Percentiles rank a stretch among this genome's conserved stretches.
Conservation (phyloP, 768 basidiomycete genomes). For the Boletus tylopilopsis region DNA sequence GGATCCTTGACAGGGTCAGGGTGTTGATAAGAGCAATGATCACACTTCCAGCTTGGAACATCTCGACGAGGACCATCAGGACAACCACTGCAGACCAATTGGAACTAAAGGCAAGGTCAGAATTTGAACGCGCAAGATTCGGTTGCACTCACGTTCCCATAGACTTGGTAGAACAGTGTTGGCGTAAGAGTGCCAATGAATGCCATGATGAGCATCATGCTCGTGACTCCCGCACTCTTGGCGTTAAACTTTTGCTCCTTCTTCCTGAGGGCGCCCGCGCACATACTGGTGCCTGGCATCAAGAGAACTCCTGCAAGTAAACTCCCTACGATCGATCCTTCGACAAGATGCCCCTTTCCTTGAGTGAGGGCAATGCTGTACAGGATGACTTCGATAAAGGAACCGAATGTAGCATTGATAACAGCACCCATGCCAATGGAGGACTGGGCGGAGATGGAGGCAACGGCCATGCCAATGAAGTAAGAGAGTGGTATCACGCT, state of each 20-base stretch:
- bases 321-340: slow-evolving; percentile 95
- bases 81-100: slow-evolving; percentile 81
- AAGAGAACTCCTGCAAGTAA: slow-evolving; percentile 92
- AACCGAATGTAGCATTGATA: slow-evolving; percentile 98
- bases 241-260: slow-evolving; percentile 99
- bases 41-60: slow-evolving; percentile 69
- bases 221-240: slow-evolving; percentile 98
- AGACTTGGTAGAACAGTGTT: slow-evolving; percentile 96
- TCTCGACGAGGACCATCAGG: slow-evolving; percentile 36
- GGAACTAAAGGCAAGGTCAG: slow-evolving; percentile 54
- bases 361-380: slow-evolving; percentile 89
- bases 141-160: slow-evolving; percentile 76
- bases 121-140: not conserved
- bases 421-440: slow-evolving; percentile 99
- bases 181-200: slow-evolving; percentile 95
- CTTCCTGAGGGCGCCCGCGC: slow-evolving; percentile 77
- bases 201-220: slow-evolving; percentile 99
- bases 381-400: slow-evolving; percentile 95
- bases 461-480: slow-evolving; percentile 99
- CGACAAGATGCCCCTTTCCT: slow-evolving; percentile 89
- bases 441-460: slow-evolving; percentile 96
- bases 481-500: slow-evolving; percentile 97
- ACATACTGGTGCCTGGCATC: slow-evolving; percentile 98
- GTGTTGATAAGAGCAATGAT: slow-evolving; percentile 92
- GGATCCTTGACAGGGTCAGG: slow-evolving; percentile 91